Evolutionary conservation across 495 filamentous ascomycete species (phyloP).

Genomic region (Amphirosellinia nigrospora): DNA sequence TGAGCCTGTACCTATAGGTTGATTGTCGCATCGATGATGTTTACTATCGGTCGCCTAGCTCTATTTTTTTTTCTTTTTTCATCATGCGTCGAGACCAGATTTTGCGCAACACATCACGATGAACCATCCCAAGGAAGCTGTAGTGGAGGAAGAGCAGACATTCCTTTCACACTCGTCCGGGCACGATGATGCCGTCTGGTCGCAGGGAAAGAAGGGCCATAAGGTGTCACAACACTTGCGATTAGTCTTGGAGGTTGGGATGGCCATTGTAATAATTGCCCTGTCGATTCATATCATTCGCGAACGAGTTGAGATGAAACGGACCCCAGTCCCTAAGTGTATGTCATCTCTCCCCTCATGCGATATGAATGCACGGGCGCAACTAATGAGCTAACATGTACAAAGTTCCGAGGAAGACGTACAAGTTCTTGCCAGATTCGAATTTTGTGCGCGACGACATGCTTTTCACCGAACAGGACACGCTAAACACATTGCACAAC

Average conservation of each 20-base stretch:
- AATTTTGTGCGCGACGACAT: conserved; percentile 51
- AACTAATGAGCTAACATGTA: background rate
- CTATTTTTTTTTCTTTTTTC: background rate
- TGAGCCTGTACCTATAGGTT: background rate
- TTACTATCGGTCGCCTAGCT: background rate
- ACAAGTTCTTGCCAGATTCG: conserved; percentile 47
- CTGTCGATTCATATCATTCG: conserved; percentile 22
- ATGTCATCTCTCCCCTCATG: conserved; percentile 7
- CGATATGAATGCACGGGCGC: background rate
- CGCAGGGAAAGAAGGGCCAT: conserved; percentile 16
- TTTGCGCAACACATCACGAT: conserved; percentile 24
- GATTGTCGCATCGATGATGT: background rate
- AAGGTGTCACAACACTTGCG: conserved; percentile 28
- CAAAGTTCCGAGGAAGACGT: conserved; percentile 50
- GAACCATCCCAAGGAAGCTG: conserved; percentile 30
- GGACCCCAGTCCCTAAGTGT: conserved; percentile 36
- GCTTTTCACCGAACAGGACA: conserved; percentile 47
- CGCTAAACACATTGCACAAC: conserved; percentile 50
- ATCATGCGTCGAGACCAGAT: conserved; percentile 2
- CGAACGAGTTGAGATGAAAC: conserved; percentile 25
- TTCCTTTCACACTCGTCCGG: conserved; percentile 31
- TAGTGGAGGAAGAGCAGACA: conserved; percentile 43
- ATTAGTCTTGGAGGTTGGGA: conserved; percentile 34
- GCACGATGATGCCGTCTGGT: conserved; percentile 27
- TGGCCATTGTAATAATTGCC: conserved; percentile 32